Evolutionary conservation across 1,284 basidiomycete genomes (phyloP).

Genomic region (Naganishia sp.): DNA sequence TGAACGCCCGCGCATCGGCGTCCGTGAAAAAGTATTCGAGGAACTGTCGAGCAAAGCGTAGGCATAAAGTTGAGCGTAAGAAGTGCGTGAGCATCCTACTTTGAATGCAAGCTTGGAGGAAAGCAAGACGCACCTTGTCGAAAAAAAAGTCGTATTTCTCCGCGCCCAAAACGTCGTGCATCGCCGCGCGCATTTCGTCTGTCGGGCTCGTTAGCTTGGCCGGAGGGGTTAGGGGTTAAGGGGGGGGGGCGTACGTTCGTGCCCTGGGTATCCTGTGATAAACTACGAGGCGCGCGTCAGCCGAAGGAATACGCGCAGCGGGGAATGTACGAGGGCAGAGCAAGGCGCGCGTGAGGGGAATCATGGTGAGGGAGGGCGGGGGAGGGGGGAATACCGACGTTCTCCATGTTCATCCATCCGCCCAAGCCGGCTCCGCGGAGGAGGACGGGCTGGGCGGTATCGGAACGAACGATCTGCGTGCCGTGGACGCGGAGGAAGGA

Average conservation of each 20-base stretch:
- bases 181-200: slow-evolving; percentile 66
- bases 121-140: slow-evolving; percentile 56
- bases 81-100: no score
- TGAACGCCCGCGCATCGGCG: slow-evolving; percentile 69
- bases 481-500: slow-evolving; percentile 32
- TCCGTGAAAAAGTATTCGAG: slow-evolving; percentile 73
- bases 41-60: slow-evolving; percentile 56
- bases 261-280: slow-evolving; percentile 48
- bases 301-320: no score
- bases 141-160: slow-evolving; percentile 75
- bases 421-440: slow-evolving; percentile 45
- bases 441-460: slow-evolving; percentile 17
- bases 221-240: neutral
- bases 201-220: no score
- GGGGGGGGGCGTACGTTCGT: slow-evolving; percentile 29
- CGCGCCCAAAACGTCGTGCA: slow-evolving; percentile 65
- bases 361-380: no score
- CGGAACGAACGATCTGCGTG: slow-evolving; percentile 35
- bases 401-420: slow-evolving; percentile 54
- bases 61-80: no score
- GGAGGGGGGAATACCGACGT: neutral
- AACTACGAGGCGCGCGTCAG: slow-evolving; percentile 32
- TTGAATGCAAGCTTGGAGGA: slow-evolving; percentile 34
- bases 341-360: no score
- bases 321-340: no score